A percentile compares a stretch with the other conserved stretches of the same genome.
Evolutionary conservation across 169 alveolate genomes (phyloP).

Genomic region (Cryptosporidium parvum): DNA sequence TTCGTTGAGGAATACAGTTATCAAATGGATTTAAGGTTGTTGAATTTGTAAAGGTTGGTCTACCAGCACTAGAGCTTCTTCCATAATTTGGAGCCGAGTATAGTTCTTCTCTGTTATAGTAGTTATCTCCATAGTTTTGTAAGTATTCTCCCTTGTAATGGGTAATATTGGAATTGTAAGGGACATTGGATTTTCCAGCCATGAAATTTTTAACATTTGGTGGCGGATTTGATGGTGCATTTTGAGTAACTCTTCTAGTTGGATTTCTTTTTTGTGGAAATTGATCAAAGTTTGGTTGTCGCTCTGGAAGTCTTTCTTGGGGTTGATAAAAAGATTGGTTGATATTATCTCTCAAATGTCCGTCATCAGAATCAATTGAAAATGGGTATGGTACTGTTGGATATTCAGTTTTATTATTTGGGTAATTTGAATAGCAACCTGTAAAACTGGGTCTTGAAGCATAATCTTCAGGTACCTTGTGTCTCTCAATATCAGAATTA

Average conservation of each 20-base stretch:
- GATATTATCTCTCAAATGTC: constrained; percentile 7
- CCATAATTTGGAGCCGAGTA: background rate
- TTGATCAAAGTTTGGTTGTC: background rate
- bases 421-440: background rate
- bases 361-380: constrained; percentile 40
- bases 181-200: constrained; percentile 30
- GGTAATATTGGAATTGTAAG: constrained; percentile 28
- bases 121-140: constrained; percentile 7
- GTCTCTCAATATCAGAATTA: background rate
- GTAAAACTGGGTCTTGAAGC: background rate
- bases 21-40: constrained; percentile 42
- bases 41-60: constrained; percentile 40
- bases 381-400: constrained; percentile 64
- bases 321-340: background rate
- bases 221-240: background rate
- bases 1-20: constrained; percentile 21
- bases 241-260: constrained; percentile 39
- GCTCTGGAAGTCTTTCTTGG: constrained; percentile 4
- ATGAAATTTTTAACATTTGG: constrained; percentile 5
- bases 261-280: background rate
- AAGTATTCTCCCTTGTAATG: background rate
- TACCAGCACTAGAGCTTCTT: constrained; percentile 43
- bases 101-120: constrained; percentile 34
- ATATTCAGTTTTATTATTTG: constrained; percentile 10
- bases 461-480: constrained; percentile 61